A percentile compares a stretch with the other conserved stretches of the same genome.
Evolutionary conservation across 345 rosid species (phyloP).

Genomic region (Linum usitatissimum): DNA sequence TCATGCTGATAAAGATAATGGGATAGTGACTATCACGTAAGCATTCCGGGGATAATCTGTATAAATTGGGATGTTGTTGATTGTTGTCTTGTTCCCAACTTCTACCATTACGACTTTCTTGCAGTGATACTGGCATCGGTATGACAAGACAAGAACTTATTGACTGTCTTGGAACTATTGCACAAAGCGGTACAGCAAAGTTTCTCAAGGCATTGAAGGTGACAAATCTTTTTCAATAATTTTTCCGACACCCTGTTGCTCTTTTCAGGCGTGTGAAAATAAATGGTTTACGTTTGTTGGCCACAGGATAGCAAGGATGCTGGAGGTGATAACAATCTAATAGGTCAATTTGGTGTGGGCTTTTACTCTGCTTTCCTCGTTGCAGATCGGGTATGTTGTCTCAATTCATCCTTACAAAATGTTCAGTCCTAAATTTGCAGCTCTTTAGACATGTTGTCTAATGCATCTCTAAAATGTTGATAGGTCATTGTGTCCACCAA

Average conservation of each 20-base stretch:
- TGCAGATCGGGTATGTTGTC: conserved; percentile 53
- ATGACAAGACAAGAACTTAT: conserved; percentile 88
- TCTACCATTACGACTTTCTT: conserved; percentile 11
- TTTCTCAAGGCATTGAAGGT: conserved; percentile 91
- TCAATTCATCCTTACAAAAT: neutral
- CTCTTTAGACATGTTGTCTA: neutral
- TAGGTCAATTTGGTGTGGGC: conserved; percentile 98
- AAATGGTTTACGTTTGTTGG: conserved; percentile 1
- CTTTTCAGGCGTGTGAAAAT: neutral
- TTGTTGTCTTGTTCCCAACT: neutral
- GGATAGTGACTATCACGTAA: conserved; percentile 65
- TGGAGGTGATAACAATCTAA: conserved; percentile 68
- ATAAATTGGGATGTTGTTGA: neutral
- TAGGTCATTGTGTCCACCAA: conserved; percentile 83
- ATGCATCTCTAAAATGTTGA: conserved; percentile 1
- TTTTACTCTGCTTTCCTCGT: conserved; percentile 93
- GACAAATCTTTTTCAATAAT: neutral
- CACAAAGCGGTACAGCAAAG: conserved; percentile 98
- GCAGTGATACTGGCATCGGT: conserved; percentile 92
- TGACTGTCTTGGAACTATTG: conserved; percentile 96
- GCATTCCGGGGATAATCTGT: conserved; percentile 7
- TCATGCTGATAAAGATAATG: conserved; percentile 75
- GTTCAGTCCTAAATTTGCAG: conserved; percentile 1
- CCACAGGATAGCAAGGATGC: conserved; percentile 85
- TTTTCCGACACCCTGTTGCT: neutral